These are phyloP conservation scores for Verbascum thapsus DNA, from an alignment of 257 asterid species.

Conservation along the genomic window DNA sequence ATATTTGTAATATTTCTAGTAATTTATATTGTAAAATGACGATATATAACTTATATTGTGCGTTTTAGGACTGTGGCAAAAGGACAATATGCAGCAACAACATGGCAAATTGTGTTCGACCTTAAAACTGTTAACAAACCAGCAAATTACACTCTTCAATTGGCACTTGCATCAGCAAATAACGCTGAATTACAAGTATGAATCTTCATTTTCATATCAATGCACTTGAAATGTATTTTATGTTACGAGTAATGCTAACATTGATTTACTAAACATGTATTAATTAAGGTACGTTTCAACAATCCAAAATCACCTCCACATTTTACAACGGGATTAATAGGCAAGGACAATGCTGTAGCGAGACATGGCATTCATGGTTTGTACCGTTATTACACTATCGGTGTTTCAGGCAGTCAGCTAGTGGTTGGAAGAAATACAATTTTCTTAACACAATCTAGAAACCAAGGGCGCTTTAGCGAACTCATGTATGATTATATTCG, in stretches of 20 bases:
- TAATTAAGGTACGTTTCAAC: constrained; percentile 49
- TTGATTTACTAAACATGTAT: not conserved
- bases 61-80: constrained; percentile 43
- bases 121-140: constrained; percentile 25
- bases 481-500: constrained; percentile 63
- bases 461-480: constrained; percentile 28
- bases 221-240: too few species aligned
- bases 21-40: not conserved
- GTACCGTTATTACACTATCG: constrained; percentile 37
- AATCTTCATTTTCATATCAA: not conserved
- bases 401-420: constrained; percentile 33
- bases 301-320: constrained; percentile 33
- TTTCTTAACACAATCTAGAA: constrained; percentile 41
- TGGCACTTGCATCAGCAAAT: constrained; percentile 71
- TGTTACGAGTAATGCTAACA: not conserved
- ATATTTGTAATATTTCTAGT: not conserved
- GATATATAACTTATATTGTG: not conserved
- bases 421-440: constrained; percentile 44
- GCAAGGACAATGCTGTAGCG: constrained; percentile 61
- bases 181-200: constrained; percentile 58
- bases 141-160: constrained; percentile 63
- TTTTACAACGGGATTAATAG: constrained; percentile 46
- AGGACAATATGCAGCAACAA: constrained; percentile 38
- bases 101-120: constrained; percentile 63
- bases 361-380: constrained; percentile 63